These are phyloP conservation scores for Onygenales sp. DNA, from an alignment of 2,329 filamentous ascomycete genomes.

Conservation along the genomic window DNA sequence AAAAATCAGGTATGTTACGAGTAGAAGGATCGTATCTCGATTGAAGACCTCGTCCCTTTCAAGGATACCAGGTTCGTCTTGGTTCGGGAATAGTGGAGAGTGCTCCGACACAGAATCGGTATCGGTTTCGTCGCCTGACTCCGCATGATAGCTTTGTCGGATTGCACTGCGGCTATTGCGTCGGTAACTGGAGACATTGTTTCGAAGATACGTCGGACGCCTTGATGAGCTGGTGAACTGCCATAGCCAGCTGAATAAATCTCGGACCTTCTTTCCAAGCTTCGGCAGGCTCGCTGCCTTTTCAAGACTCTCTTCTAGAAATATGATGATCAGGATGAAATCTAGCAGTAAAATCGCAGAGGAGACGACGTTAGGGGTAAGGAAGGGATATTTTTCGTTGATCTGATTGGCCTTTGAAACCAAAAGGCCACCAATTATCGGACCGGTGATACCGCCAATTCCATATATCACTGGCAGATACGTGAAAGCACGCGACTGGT, in stretches of 20 bases:
- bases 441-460: slow-evolving; percentile 84
- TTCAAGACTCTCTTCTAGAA: slow-evolving; percentile 79
- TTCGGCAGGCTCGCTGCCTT: slow-evolving; percentile 53
- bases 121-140: slow-evolving; percentile 33
- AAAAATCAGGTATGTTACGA: slow-evolving; percentile 84
- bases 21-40: slow-evolving; percentile 68
- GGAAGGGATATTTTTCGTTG: slow-evolving; percentile 61
- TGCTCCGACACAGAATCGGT: slow-evolving; percentile 32
- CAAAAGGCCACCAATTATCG: slow-evolving; percentile 77
- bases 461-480: slow-evolving; percentile 96
- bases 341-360: slow-evolving; percentile 63
- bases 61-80: slow-evolving; percentile 39
- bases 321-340: slow-evolving; percentile 64
- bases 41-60: slow-evolving; percentile 58
- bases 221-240: slow-evolving; percentile 51
- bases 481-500: slow-evolving; percentile 87
- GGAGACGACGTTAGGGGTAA: slow-evolving; percentile 72
- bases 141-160: slow-evolving; percentile 14
- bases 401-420: slow-evolving; percentile 56
- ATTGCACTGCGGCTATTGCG: slow-evolving; percentile 17
- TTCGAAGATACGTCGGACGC: slow-evolving; percentile 50
- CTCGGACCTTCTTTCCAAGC: slow-evolving; percentile 48
- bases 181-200: slow-evolving; percentile 19
- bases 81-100: slow-evolving; percentile 24
- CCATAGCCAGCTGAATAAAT: slow-evolving; percentile 59